Evolutionary conservation across 805 yeast genomes (phyloP).

Genomic region (Saturnispora kantuleensis): DNA sequence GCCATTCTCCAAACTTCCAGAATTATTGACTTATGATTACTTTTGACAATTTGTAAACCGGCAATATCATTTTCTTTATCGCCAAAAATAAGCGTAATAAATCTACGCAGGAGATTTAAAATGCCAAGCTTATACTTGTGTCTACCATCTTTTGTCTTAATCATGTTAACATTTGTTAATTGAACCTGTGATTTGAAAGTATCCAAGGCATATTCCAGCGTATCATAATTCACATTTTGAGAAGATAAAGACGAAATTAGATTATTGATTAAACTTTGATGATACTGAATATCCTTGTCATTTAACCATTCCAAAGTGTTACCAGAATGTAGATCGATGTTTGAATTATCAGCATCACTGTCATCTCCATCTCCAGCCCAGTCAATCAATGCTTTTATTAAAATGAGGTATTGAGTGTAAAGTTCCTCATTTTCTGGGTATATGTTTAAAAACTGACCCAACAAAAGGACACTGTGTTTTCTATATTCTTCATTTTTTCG

Average conservation of each 20-base stretch:
- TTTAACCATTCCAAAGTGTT: too few species aligned
- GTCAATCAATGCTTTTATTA: slow-evolving; percentile 16
- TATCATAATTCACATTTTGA: neutral
- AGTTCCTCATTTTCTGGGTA: slow-evolving; percentile 24
- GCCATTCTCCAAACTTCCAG: slow-evolving; percentile 13
- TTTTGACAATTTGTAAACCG: neutral
- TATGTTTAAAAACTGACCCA: slow-evolving; percentile 37
- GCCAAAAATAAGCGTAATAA: slow-evolving; percentile 2
- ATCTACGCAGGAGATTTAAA: slow-evolving; percentile 16
- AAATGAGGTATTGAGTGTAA: slow-evolving; percentile 29
- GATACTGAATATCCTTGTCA: neutral
- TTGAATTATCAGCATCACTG: slow-evolving; percentile 27
- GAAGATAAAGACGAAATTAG: slow-evolving; percentile 6
- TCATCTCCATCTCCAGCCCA: slow-evolving; percentile 23
- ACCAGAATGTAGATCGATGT: neutral
- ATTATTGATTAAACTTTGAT: slow-evolving; percentile 6
- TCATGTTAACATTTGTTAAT: slow-evolving; percentile 2
- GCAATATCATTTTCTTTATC: neutral
- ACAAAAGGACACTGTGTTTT: slow-evolving; percentile 39
- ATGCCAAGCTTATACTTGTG: slow-evolving; percentile 21
- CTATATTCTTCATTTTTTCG: slow-evolving; percentile 61
- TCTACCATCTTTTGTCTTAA: slow-evolving; percentile 10
- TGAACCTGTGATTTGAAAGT: neutral
- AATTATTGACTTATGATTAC: slow-evolving; percentile 1
- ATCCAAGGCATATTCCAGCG: slow-evolving; percentile 4